Evolutionary conservation across 1,284 basidiomycete genomes (phyloP).

Genomic region (Neolentinus lepideus): DNA sequence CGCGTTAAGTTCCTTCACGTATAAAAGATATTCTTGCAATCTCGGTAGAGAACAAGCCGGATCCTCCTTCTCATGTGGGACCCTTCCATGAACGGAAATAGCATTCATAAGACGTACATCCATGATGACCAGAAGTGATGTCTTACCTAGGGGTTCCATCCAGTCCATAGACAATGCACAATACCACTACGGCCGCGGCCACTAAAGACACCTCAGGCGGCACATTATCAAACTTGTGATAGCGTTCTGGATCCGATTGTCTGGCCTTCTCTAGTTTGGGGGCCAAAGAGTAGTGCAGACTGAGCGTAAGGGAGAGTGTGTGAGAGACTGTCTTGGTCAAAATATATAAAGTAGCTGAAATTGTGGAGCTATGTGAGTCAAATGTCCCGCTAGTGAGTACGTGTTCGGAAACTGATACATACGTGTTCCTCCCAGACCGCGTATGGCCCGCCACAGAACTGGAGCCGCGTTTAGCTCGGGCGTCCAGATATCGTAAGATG

Average conservation of each 20-base stretch:
- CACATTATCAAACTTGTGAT: constrained; percentile 47
- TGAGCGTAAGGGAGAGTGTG: constrained; percentile 54
- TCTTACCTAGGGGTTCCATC: constrained; percentile 61
- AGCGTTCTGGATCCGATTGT: constrained; percentile 33
- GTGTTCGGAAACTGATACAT: constrained; percentile 26
- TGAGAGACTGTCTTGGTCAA: constrained; percentile 52
- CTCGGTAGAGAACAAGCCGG: constrained; percentile 59
- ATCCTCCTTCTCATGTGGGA: constrained; percentile 41
- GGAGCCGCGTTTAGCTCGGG: constrained; percentile 79
- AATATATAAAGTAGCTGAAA: constrained; percentile 53
- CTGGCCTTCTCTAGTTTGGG: constrained; percentile 30
- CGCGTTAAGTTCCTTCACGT: constrained; percentile 29
- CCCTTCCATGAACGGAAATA: constrained; percentile 24
- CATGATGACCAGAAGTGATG: background rate
- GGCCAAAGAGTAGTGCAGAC: constrained; percentile 48
- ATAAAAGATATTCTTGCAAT: constrained; percentile 42
- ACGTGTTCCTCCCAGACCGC: constrained; percentile 72
- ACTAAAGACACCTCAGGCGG: constrained; percentile 74
- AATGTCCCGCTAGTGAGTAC: constrained; percentile 4
- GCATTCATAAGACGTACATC: constrained; percentile 1
- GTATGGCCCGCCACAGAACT: constrained; percentile 75
- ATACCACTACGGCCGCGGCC: constrained; percentile 57
- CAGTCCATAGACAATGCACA: constrained; percentile 82
- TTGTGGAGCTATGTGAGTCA: background rate
- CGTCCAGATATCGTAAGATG: constrained; percentile 51